phyloP scores from a whole-genome alignment of 1,284 basidiomycete genomes.

The Anthracocystis setariae region DNA sequence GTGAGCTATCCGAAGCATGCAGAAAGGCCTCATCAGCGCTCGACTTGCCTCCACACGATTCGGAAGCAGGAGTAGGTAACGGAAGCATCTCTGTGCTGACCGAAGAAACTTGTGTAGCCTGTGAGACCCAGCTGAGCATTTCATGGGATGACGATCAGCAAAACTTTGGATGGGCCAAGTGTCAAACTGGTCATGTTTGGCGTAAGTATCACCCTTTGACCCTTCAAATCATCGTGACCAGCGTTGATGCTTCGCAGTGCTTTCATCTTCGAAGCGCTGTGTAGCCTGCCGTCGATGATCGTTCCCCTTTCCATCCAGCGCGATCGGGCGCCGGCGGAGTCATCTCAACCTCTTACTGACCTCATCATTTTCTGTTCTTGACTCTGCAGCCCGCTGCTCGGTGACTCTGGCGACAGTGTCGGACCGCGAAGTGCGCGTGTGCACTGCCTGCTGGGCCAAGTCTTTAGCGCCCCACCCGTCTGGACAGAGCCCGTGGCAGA shows the following conservation, averaged over 20 bases:
- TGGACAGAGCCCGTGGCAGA: slow-evolving; percentile 14
- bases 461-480: slow-evolving; percentile 15
- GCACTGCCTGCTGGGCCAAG: slow-evolving; percentile 42
- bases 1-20: not conserved
- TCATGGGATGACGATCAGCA: slow-evolving; percentile 6
- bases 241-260: too few relatives aligned
- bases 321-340: too few relatives aligned
- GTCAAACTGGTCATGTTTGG: slow-evolving; percentile 39
- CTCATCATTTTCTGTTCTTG: not conserved
- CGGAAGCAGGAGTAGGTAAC: not conserved
- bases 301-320: too few relatives aligned
- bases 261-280: too few relatives aligned
- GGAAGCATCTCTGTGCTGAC: slow-evolving; percentile 3
- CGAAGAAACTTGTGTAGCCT: slow-evolving; percentile 35
- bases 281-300: too few relatives aligned
- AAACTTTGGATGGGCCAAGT: slow-evolving; percentile 33
- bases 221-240: too few relatives aligned
- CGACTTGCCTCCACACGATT: not conserved
- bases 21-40: slow-evolving; percentile 1
- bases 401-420: slow-evolving; percentile 36
- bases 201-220: slow-evolving; percentile 18
- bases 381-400: slow-evolving; percentile 39
- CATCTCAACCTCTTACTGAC: not conserved
- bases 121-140: slow-evolving; percentile 20
- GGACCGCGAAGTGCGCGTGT: slow-evolving; percentile 30